Conservation (phyloP, 2,329 filamentous ascomycete species). For the Rhinocladiella similis region DNA sequence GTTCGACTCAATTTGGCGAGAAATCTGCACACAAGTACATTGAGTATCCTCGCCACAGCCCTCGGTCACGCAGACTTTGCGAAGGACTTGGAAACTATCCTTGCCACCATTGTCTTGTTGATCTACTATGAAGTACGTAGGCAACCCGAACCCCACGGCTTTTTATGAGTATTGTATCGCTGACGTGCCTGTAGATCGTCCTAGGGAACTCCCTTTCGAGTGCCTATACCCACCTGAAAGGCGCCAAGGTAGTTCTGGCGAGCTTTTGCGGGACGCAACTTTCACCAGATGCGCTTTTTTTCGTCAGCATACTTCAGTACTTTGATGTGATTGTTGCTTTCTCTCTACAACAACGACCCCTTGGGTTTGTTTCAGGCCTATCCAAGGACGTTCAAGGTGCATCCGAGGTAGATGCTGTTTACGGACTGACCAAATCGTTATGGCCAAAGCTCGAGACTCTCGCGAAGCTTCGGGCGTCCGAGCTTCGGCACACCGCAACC, state of each 20-base stretch:
- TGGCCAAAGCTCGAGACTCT: neutral
- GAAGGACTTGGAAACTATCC: neutral
- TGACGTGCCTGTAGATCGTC: neutral
- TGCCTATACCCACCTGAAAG: neutral
- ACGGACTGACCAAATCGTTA: neutral
- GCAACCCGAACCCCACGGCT: too few relatives aligned
- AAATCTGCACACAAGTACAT: neutral
- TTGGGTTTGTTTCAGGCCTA: neutral
- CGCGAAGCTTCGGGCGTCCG: neutral
- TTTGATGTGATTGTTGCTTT: constrained; percentile 2
- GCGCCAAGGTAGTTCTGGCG: neutral
- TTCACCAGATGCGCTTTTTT: neutral
- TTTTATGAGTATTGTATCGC: neutral
- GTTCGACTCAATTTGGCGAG: neutral
- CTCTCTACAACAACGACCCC: neutral
- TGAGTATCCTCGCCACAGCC: neutral
- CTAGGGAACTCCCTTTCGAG: neutral
- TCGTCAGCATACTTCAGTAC: neutral
- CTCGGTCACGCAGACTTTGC: neutral
- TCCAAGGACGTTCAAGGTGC: too few relatives aligned
- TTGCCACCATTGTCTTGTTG: neutral
- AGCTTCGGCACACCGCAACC: neutral
- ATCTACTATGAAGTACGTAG: neutral
- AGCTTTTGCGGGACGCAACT: neutral
- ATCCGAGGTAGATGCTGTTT: neutral